Evolutionary conservation across 257 asterid species (phyloP), one percentile per base, ranked within the genome.

Genomic region (Catharanthus roseus): DNA sequence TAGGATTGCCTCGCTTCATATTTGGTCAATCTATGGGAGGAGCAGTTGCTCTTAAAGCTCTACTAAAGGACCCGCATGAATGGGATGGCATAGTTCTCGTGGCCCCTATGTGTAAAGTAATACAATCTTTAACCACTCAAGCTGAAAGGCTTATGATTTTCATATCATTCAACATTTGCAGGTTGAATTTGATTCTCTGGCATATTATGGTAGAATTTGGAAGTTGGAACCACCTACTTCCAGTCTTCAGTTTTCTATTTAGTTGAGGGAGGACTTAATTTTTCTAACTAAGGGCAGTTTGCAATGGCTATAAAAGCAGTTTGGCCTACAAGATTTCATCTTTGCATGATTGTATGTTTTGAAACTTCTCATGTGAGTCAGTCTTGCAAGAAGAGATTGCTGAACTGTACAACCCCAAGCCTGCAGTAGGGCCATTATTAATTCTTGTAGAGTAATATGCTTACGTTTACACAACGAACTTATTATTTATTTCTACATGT

Each of bases 1-100:
- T 85, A 28, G 96, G 90, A 58, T 77, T 91, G 47, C 98, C 96
- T 38, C 79, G 82, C 38, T 93, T 87, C 82, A 68, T 93, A 78
- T 93, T 93, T 77, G 98, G 98, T 54, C 98, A 93, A 77, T 93
- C 98, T 10, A 93, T 93, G 98, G 98, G 98, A 15, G 98, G 98
- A 71, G 98, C 98, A 21, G 72, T 91, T 72, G 97, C 98, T 68
- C 78, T 93, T 26, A 87, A 93, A 86, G 90, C 96, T 61, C 91
- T 87, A 66, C 82, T 93, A 1, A 91, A 86, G 80, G 81, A 84
- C 19, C 97, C 91, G 8, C 66, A 34, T 3, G 86, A 85, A 79
- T 91, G 98, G 97, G 96, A 91, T 75, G 98, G 98, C 75, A 85
- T 87, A 45, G 81, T 90, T 72, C 97, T 93, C 71, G 97, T 93